Evolutionary conservation across 345 rosid genomes (phyloP), one percentile per base, ranked within the genome.

Genomic region (Rhodamnia argentea): DNA sequence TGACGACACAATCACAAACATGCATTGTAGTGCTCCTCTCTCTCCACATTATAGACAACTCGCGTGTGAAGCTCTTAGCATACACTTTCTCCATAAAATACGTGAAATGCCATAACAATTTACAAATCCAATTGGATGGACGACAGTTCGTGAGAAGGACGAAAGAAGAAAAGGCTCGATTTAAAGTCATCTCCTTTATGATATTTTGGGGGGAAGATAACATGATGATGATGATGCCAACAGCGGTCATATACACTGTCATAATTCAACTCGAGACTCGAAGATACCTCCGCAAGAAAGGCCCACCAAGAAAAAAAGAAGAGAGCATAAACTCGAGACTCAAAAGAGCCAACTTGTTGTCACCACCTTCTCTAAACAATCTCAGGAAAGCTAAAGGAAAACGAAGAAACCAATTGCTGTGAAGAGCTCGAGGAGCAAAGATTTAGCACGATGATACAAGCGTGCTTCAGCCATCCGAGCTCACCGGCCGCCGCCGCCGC

Each of bases 381-480:
- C 47, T 5, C 78, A 13, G 47, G 1, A 2, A 70, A 18, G 76
- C 76, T 37, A 20, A 9, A 32, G 47, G 81, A 18, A 18, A 70
- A 22, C 58, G 24, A 22, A 55, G 58, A 20, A 55, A 22, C 8
- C 26, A 18, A 22, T 37, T 70, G 81, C 81, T 70, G 81, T 37
- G 81, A 70, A 37, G 81, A 70, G 81, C 81, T 10, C 47, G 18
- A 70, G 81, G 47, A 70, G 23, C 82, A 52, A 84, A 88, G 83
- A 52, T n/a, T 52, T 2, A 54, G 84, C 59, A 86, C 84, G 59
- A 93, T 93, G 93, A 89, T 93, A 84, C 92, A 92, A 83, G 84
- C 90, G 85, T 93, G 94, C 84, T 92, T 93, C 89, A 90, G 92
- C 88, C 87, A 89, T 24, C 88, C 94, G 52, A 89, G 84, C 89